Evolutionary conservation across 1,284 basidiomycete genomes (phyloP), one percentile per base, ranked within the genome.

Genomic region (Moesziomyces parantarcticus): DNA sequence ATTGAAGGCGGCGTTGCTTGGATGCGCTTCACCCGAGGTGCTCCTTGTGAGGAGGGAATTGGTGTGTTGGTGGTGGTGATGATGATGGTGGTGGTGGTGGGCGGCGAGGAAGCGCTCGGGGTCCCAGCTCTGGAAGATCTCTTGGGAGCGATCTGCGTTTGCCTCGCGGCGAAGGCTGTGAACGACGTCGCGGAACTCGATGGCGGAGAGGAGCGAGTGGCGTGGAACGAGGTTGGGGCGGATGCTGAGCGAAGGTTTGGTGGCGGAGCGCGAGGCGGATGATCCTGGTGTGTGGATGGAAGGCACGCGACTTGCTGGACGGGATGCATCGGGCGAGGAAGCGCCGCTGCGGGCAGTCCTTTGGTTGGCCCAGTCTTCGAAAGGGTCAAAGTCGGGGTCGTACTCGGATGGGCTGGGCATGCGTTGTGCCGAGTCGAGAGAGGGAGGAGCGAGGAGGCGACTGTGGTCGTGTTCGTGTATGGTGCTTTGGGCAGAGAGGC

Each of bases 141-240:
- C 77, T 36, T 76, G 52, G 41, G 71, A 76, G 23, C 76, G 61
- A 47, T 78, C 77, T 13, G 70, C 57, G 7, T 49, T 46, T 18
- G 72, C 82, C 29, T 86, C 86, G 18, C 87, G 87, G 58, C 90
- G 88, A 10, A 98, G 86, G 0, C 91, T 91, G 18, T 91, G 88
- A 16, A 97, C 91, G 16, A 97, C 92, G 64, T 94, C 91, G 26
- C 93, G 88, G 84, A 97, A 97, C 83, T 97, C 95, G 53, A 98
- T 89, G 0, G 95, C 94, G 10, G 94, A 92, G 3, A 97, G 88
- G 1, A 98, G 88, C 7, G 94, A 96, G 56, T 80, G 77, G 5
- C 77, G 49, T 4, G 84, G 77, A 3, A 75, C 63, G 42, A 76
- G 47, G 50, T 64, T 69, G 39, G 71, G 71, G 10, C 66, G 61